phyloP scores from a whole-genome alignment of 1,139 yeast genomes.

The Suhomyces ambrosiae region DNA sequence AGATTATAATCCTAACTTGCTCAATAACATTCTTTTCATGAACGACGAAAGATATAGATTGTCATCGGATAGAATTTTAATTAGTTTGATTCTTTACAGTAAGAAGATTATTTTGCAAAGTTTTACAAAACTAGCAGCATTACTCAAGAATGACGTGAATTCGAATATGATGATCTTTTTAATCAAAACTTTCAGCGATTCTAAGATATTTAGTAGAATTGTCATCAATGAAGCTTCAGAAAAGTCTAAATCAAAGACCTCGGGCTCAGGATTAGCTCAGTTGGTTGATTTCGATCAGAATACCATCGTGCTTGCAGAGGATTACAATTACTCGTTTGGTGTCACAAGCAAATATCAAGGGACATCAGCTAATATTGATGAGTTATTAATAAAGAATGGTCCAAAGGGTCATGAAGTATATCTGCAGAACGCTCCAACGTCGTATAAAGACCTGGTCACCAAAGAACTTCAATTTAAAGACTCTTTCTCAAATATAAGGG shows the following conservation, averaged over 20 bases:
- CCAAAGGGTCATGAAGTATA: not conserved
- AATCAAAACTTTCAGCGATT: constrained; percentile 43
- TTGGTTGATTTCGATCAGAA: constrained; percentile 29
- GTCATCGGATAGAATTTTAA: constrained; percentile 31
- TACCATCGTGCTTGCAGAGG: constrained; percentile 33
- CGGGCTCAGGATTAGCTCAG: constrained; percentile 11
- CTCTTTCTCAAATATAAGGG: constrained; percentile 1
- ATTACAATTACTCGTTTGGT: constrained; percentile 41
- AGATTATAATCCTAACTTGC: constrained; percentile 34
- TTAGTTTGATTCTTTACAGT: constrained; percentile 37
- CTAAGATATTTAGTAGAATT: constrained; percentile 34
- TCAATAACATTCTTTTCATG: constrained; percentile 33
- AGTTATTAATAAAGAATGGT: constrained; percentile 23
- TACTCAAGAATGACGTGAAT: constrained; percentile 40
- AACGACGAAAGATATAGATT: constrained; percentile 27
- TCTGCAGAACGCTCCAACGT: not conserved
- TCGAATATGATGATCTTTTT: constrained; percentile 45
- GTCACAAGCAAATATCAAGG: constrained; percentile 39
- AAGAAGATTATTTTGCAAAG: constrained; percentile 40
- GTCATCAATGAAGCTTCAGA: constrained; percentile 23
- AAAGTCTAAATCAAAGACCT: constrained; percentile 23
- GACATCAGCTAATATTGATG: constrained; percentile 26
- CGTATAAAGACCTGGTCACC: constrained; percentile 4
- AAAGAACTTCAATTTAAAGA: constrained; percentile 11
- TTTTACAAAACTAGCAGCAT: constrained; percentile 32